These are phyloP conservation scores for Diutina mesorugosa DNA, from an alignment of 1,139 yeast genomes.

Conservation along the genomic window DNA sequence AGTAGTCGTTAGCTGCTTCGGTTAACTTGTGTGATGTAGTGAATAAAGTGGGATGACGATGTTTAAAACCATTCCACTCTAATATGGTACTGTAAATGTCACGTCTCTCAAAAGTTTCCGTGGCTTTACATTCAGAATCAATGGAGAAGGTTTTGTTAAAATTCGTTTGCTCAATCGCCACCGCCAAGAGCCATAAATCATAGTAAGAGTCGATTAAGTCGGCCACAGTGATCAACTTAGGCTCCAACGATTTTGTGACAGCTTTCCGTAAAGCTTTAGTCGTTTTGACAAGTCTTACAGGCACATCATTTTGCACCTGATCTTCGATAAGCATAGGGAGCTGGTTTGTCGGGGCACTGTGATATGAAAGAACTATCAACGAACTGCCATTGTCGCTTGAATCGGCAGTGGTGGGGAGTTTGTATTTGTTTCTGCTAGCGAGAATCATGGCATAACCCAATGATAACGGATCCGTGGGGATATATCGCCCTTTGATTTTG, in stretches of 20 bases:
- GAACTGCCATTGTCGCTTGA: background rate
- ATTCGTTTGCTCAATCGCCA: slow-evolving; percentile 3
- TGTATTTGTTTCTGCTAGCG: slow-evolving; percentile 5
- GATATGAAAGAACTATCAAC: slow-evolving; percentile 6
- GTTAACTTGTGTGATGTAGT: background rate
- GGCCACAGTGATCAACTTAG: slow-evolving; percentile 4
- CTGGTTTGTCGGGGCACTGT: slow-evolving; percentile 5
- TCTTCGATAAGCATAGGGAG: slow-evolving; percentile 7
- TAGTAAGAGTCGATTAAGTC: slow-evolving; percentile 5
- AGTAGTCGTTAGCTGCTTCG: background rate
- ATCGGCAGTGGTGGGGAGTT: slow-evolving; percentile 4
- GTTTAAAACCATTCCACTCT: background rate
- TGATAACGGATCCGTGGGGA: slow-evolving; percentile 7
- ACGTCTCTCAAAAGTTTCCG: background rate
- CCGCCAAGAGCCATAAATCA: slow-evolving; percentile 7
- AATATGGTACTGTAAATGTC: background rate
- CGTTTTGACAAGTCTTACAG: slow-evolving; percentile 1
- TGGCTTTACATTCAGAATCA: background rate
- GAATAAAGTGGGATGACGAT: background rate
- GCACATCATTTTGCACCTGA: background rate
- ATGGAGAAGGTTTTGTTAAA: background rate
- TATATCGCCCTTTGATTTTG: background rate
- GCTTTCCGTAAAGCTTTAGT: slow-evolving; percentile 1
- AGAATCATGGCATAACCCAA: slow-evolving; percentile 4
- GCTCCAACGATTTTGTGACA: slow-evolving; percentile 1